These are phyloP conservation scores for Cochlearia excelsa DNA, from an alignment of 345 rosid genomes.

Conservation along the genomic window DNA sequence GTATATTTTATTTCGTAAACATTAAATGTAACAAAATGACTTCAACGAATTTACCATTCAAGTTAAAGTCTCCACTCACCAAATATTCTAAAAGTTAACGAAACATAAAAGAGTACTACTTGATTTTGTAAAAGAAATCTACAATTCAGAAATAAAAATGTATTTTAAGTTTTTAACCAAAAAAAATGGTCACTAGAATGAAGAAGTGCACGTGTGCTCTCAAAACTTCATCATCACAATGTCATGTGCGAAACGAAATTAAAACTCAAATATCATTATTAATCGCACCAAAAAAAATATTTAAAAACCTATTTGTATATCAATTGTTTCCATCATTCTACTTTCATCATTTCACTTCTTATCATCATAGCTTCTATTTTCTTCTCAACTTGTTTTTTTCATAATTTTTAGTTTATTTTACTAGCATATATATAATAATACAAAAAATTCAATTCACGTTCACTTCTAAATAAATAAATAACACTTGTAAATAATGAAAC, in stretches of 20 bases:
- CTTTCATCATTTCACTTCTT: conserved; percentile 26
- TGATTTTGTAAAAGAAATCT: neutral
- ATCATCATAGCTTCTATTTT: conserved; percentile 21
- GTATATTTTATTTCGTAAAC: too few species aligned
- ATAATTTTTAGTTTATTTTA: neutral
- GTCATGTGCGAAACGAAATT: conserved; percentile 31
- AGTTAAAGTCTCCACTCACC: neutral
- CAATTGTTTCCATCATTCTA: conserved; percentile 26
- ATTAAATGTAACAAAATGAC: neutral
- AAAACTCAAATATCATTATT: conserved; percentile 20
- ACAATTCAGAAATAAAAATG: conserved; percentile 16
- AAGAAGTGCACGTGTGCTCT: conserved; percentile 33
- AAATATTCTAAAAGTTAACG: neutral
- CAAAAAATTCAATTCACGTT: too few species aligned
- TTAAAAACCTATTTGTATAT: neutral
- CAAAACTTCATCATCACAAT: conserved; percentile 33
- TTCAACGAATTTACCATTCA: neutral
- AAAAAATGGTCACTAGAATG: neutral
- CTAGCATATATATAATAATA: too few species aligned
- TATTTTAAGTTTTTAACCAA: too few species aligned
- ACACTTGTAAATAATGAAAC: too few species aligned
- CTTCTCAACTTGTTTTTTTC: conserved; percentile 8
- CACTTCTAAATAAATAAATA: too few species aligned
- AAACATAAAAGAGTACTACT: neutral
- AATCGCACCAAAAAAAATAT: conserved; percentile 14